A percentile compares a stretch with the other conserved stretches of the same genome.
These are phyloP conservation scores for Besnoitia besnoiti DNA, from an alignment of 169 alveolate genomes.

Conservation along the genomic window DNA sequence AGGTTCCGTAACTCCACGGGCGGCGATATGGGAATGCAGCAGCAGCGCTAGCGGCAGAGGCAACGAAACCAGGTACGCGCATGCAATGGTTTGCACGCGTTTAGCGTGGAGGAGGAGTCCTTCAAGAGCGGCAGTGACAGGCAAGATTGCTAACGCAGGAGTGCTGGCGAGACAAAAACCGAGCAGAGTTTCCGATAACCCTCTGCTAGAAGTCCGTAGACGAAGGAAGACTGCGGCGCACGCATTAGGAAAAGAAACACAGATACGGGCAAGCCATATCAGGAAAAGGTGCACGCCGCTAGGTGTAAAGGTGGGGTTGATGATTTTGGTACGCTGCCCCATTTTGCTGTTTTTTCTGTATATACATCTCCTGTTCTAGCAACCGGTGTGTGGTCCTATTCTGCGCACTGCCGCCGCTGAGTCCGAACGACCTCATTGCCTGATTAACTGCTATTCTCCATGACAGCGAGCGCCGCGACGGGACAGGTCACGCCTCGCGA, in stretches of 20 bases:
- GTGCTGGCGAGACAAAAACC: constrained; percentile 17
- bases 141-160: neutral
- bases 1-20: neutral
- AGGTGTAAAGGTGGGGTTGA: no score
- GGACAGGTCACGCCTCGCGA: no score
- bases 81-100: neutral
- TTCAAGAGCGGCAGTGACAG: constrained; percentile 33
- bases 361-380: no score
- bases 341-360: no score
- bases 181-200: neutral
- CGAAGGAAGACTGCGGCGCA: neutral
- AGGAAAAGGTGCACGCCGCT: no score
- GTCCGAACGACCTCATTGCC: no score
- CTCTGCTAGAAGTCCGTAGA: neutral
- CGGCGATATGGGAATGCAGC: neutral
- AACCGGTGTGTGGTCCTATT: no score
- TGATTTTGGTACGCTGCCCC: no score
- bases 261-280: neutral
- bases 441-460: no score
- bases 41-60: neutral
- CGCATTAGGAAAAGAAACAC: neutral
- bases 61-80: neutral
- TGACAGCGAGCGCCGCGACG: no score
- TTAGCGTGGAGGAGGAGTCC: constrained; percentile 9
- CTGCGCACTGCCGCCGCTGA: no score